A percentile compares a stretch with the other conserved stretches of the same genome.
These are phyloP conservation scores for Aspergillaceae sp. DNA, from an alignment of 2,329 filamentous ascomycete species.

Conservation along the genomic window DNA sequence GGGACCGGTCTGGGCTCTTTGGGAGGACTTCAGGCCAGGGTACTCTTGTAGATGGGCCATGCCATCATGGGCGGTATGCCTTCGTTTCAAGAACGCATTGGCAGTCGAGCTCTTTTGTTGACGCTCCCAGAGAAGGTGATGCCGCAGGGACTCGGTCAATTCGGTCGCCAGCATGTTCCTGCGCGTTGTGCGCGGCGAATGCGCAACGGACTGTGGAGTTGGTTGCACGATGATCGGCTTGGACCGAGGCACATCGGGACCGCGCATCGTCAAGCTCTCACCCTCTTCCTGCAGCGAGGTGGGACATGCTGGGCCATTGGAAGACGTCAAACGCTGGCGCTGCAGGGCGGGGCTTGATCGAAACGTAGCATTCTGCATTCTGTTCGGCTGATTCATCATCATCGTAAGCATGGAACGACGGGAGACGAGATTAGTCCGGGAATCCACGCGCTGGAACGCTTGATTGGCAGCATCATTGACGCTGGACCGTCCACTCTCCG, in stretches of 20 bases:
- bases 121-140: slow-evolving; percentile 88
- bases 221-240: slow-evolving; percentile 73
- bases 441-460: slow-evolving; percentile 86
- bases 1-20: slow-evolving; percentile 11
- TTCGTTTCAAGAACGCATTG: slow-evolving; percentile 78
- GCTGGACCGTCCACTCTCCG: slow-evolving; percentile 75
- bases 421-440: slow-evolving; percentile 72
- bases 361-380: slow-evolving; percentile 57
- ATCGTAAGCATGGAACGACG: slow-evolving; percentile 82
- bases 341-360: slow-evolving; percentile 38
- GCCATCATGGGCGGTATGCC: slow-evolving; percentile 78
- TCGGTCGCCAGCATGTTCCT: slow-evolving; percentile 95
- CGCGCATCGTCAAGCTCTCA: slow-evolving; percentile 54
- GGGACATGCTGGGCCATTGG: slow-evolving; percentile 57
- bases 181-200: slow-evolving; percentile 85
- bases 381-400: slow-evolving; percentile 72
- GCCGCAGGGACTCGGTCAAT: slow-evolving; percentile 82
- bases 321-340: slow-evolving; percentile 55
- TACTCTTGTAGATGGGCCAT: slow-evolving; percentile 77
- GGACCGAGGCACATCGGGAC: slow-evolving; percentile 57
- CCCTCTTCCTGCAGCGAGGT: slow-evolving; percentile 50
- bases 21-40: slow-evolving; percentile 50
- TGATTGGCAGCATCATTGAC: slow-evolving; percentile 58
- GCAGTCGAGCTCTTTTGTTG: slow-evolving; percentile 87
- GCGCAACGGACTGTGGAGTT: slow-evolving; percentile 60